Base-by-base conservation (phyloP, 768 basidiomycete genomes). In the Mycena latifolia region DNA sequence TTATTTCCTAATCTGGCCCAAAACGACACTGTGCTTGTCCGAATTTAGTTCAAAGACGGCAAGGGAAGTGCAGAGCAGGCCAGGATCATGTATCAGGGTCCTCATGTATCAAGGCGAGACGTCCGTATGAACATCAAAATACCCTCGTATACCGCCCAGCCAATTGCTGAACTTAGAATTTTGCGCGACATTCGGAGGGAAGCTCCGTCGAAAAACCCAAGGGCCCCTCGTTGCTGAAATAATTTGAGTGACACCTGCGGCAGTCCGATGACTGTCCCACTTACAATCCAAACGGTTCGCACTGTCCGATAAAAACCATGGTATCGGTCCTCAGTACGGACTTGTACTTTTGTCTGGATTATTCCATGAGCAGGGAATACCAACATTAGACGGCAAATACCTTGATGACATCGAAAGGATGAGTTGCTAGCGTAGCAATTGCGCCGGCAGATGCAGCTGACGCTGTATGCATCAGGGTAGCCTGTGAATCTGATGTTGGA, bases 331-430 rank as follows among this genome's bases (percentile, higher is more conserved):
- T 91, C 92, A 2, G 84, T 85, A n/a, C 93, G 89, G 4, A 98
- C 92, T 81, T 98, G 96, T 75, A 98, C 90, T 73, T 94, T 92
- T 0, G 96, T 98, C 94, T 95, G 60, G 11, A 33, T 69, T 29
- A 54, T 48, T 31, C 29, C 17, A 18, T 24, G 53, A 33, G 37
- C 59, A 31, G 28, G 24, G 1, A 27, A 31, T 27, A n/a, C 17
- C 41, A 48, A 37, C 14, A 18, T 20, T 24, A 24, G 33, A 35
- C 10, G 35, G 15, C 54, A 56, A 67, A 29, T 67, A 93, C 95
- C 85, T 98, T 98, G 69, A 98, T 85, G 46, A 96, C 94, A 75
- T 98, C 96, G 70, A 97, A 97, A 2, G 96, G 96, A 71, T 96
- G 94, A 2, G 96, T 98, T 2, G 84, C 84, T 58, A 95, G 77